These are phyloP conservation scores for Bryopsis sp. DNA, from an alignment of 139 green algal species.

Conservation along the genomic window DNA sequence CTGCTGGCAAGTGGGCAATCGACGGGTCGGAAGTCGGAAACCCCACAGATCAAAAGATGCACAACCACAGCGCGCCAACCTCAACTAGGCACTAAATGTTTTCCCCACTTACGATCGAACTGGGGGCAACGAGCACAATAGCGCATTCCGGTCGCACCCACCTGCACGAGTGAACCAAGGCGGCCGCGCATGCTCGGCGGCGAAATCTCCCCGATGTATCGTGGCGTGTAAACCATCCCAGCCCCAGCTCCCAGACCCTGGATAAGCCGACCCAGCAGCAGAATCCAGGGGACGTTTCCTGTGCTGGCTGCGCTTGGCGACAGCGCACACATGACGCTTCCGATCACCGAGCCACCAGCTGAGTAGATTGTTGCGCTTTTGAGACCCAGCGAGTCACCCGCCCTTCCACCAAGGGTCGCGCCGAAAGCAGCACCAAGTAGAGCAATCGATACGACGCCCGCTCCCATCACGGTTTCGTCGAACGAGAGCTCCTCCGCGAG, in stretches of 20 bases:
- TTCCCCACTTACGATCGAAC: background rate
- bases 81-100: background rate
- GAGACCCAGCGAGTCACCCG: conserved; percentile 39
- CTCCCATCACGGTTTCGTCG: background rate
- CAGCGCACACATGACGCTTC: background rate
- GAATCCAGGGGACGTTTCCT: background rate
- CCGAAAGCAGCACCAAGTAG: conserved; percentile 36
- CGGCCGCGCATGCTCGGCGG: conserved; percentile 12
- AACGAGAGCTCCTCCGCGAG: conserved; percentile 30
- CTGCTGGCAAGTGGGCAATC: background rate
- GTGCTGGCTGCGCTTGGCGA: background rate
- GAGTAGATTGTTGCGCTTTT: conserved; percentile 11
- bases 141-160: background rate
- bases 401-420: conserved; percentile 28
- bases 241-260: conserved; percentile 26
- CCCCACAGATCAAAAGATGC: background rate
- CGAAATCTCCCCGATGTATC: conserved; percentile 25
- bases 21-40: background rate
- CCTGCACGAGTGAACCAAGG: conserved; percentile 20
- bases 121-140: background rate
- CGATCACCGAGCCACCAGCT: background rate
- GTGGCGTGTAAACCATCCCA: conserved; percentile 19
- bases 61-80: background rate
- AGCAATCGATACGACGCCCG: conserved; percentile 30
- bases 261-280: background rate